Evolutionary conservation across 805 yeast genomes (phyloP).

Genomic region (Yarrowia porcina): DNA sequence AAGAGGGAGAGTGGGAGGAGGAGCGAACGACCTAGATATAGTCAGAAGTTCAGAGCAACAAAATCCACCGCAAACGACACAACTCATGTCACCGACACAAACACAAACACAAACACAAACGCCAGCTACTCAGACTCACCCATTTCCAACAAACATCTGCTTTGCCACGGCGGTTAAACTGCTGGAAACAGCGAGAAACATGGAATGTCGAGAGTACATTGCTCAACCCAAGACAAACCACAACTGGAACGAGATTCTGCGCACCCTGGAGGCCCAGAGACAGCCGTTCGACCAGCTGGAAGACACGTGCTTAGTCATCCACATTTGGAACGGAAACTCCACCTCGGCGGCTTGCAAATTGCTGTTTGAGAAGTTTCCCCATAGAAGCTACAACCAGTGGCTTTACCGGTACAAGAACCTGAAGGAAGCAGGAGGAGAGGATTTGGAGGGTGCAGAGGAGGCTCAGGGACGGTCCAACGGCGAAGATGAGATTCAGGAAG

Average conservation of each 20-base stretch:
- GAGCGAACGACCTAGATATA: no score
- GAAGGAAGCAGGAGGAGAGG: slow-evolving; percentile 14
- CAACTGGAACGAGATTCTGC: slow-evolving; percentile 21
- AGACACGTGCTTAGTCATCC: slow-evolving; percentile 1
- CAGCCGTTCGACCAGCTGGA: slow-evolving; percentile 21
- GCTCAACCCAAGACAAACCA: slow-evolving; percentile 7
- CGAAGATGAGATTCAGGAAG: background rate
- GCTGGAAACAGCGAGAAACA: background rate
- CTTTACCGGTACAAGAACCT: slow-evolving; percentile 19
- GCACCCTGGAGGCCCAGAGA: slow-evolving; percentile 14
- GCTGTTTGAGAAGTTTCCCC: slow-evolving; percentile 14
- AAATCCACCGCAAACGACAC: no score
- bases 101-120: background rate
- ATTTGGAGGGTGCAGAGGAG: background rate
- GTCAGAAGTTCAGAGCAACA: no score
- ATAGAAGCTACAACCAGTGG: slow-evolving; percentile 21
- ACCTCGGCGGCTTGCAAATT: slow-evolving; percentile 16
- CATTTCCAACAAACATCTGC: slow-evolving; percentile 1
- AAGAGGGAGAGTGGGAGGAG: background rate
- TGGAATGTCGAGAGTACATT: slow-evolving; percentile 11
- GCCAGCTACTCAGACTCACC: background rate
- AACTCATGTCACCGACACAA: no score
- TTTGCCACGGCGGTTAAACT: slow-evolving; percentile 10
- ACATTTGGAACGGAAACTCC: slow-evolving; percentile 22
- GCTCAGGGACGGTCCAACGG: background rate